Evolutionary conservation across 2,329 filamentous ascomycete species (phyloP).

Genomic region (Knufia fluminis): DNA sequence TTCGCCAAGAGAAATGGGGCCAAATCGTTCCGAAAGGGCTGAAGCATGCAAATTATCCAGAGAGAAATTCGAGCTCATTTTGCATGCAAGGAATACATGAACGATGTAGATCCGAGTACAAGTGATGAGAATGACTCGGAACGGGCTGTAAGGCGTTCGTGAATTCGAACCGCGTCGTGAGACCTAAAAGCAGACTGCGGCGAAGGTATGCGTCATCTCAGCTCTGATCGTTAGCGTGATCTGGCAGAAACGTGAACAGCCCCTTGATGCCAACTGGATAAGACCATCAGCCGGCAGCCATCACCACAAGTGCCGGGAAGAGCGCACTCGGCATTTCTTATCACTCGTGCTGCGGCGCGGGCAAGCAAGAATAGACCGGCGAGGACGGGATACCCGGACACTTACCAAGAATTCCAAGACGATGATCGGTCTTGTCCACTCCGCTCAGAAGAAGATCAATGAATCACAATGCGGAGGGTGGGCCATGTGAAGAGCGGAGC

Average conservation of each 20-base stretch:
- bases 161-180: too few species aligned
- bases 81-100: too few species aligned
- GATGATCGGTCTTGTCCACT: constrained; percentile 1
- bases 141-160: too few species aligned
- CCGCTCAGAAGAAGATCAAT: not conserved
- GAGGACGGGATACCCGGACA: not conserved
- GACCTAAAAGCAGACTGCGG: not conserved
- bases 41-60: too few species aligned
- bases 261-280: not conserved
- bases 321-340: not conserved
- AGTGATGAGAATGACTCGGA: too few species aligned
- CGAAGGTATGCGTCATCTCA: too few species aligned
- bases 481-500: not conserved
- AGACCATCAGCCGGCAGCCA: not conserved
- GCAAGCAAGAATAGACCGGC: not conserved
- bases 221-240: too few species aligned
- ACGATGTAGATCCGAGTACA: too few species aligned
- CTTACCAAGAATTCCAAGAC: not conserved
- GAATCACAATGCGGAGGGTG: not conserved
- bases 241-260: not conserved
- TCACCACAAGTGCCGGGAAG: not conserved
- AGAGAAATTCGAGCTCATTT: too few species aligned
- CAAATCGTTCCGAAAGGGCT: too few species aligned
- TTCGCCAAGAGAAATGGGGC: too few species aligned
- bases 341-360: not conserved